phyloP scores from a whole-genome alignment of 768 basidiomycete species.

The Amanita thiersii region DNA sequence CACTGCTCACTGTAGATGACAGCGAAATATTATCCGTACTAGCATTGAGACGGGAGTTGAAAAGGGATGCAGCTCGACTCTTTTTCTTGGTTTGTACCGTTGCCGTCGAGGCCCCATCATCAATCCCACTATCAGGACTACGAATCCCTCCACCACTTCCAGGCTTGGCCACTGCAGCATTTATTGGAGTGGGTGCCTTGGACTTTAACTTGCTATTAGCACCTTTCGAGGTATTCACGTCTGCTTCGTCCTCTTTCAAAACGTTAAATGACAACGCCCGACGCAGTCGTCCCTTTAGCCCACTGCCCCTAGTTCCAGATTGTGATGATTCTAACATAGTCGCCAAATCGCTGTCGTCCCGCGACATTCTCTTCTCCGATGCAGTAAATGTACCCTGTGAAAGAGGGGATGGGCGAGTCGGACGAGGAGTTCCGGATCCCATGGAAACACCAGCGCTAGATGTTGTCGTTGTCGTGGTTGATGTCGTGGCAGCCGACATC shows the following conservation, averaged over 20 bases:
- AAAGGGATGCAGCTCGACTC: slow-evolving; percentile 63
- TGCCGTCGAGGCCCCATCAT: slow-evolving; percentile 33
- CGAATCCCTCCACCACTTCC: slow-evolving; percentile 15
- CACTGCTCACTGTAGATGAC: slow-evolving; percentile 88
- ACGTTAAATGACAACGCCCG: slow-evolving; percentile 62
- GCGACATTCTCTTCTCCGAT: slow-evolving; percentile 69
- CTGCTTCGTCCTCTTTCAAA: slow-evolving; percentile 47
- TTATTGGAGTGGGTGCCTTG: slow-evolving; percentile 21
- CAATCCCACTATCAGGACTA: slow-evolving; percentile 23
- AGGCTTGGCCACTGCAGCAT: slow-evolving; percentile 19
- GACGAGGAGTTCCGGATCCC: slow-evolving; percentile 26
- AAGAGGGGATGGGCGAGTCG: slow-evolving; percentile 55
- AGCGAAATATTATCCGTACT: slow-evolving; percentile 93
- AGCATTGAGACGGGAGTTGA: slow-evolving; percentile 79
- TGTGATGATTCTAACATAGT: slow-evolving; percentile 40
- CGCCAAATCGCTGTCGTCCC: slow-evolving; percentile 65
- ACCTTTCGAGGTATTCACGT: slow-evolving; percentile 26
- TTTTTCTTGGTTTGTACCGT: slow-evolving; percentile 53
- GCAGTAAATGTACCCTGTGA: slow-evolving; percentile 59
- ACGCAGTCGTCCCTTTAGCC: slow-evolving; percentile 70
- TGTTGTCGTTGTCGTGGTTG: slow-evolving; percentile 24
- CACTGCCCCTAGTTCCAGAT: slow-evolving; percentile 43
- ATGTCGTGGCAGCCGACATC: slow-evolving; percentile 26
- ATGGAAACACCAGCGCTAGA: slow-evolving; percentile 21
- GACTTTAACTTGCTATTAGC: slow-evolving; percentile 22